Evolutionary conservation across 164 flowering plant species (phyloP), one percentile per base, ranked within the genome.

Genomic region (Dillenia turbinata): DNA sequence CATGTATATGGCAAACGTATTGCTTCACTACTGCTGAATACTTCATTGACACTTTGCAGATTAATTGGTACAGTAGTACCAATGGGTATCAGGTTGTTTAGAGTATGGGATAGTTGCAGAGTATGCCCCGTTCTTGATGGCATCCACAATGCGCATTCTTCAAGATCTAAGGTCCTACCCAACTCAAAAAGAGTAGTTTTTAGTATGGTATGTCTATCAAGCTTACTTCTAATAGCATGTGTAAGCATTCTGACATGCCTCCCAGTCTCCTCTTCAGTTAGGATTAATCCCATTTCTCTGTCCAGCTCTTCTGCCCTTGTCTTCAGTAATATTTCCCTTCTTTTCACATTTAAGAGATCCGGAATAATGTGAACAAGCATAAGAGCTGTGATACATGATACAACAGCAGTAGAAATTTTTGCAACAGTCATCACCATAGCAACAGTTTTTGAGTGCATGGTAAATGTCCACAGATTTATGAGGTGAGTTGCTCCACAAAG

Each of bases 121-220:
- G 52, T 75, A 59, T 58, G 17, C 22, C 83, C 85, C 54, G 64
- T 70, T 54, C 69, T 73, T 54, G 85, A 73, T 57, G 95, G 95
- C 89, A 86, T 86, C 95, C 95, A 88, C 59, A 88, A 57, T 12
- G 85, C 86, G 72, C 95, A 88, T 68, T 88, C 89, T 72, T 82
- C 84, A 55, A 88, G 72, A 49, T 73, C 86, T 45, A 88, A 69
- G 16, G 82, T 85, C 72, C 82, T 74, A 16, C 89, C 87, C 45
- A 87, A 76, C 75, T 87, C 93, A 59, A 85, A 83, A 64, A 87
- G 85, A 47, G 90, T 85, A 16, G 93, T 85, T 52, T 75, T 83
- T 65, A 87, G 59, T 47, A 87, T 87, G 12, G 87, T 85, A 62
- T 87, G 82, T 47, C 88, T 75, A 57, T 87, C 85, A 62, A 83